Evolutionary conservation across 805 yeast genomes (phyloP), one percentile per base, ranked within the genome.

Genomic region (Sugiyamaella qingdaonensis): DNA sequence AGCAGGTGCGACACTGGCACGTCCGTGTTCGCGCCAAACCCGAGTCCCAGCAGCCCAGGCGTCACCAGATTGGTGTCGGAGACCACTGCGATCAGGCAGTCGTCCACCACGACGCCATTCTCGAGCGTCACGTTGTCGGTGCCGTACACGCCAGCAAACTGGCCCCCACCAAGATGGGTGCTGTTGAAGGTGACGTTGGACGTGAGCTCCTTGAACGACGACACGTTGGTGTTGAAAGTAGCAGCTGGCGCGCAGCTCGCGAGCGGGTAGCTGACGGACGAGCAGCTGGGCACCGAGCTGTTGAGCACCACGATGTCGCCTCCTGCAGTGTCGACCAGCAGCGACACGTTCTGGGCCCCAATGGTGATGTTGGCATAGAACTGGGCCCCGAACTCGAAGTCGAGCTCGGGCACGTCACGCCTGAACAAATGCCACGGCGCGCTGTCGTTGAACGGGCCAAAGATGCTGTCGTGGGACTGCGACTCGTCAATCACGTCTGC

Each of bases 281-380:
- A 19, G 29, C 56, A 52, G 9, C n/a, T 18, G n/a, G 34, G 46
- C 7, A 54, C 18, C 18, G 43, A 14, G n/a, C 35, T 11, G n/a
- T 41, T 24, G 39, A 50, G 71, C 29, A 84, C 78, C 85, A 86
- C 81, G 36, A 84, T 64, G 63, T 85, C 88, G 0, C 86, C 76
- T 0, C 86, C 82, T 1, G 88, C 88, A 1, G 89, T 84, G 62
- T 85, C 89, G 11, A 84, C 63, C 36, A 82, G 64, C 5, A 84
- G 80, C 4, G 71, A 72, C 5, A 84, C 71, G 11, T 71, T 64
- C 60, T 83, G 84, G 0, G 35, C 76, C 2, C 92, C 91, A 11
- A 85, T 53, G 9, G 65, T 49, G 18, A 66, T 61, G 42, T 68
- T 59, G 7, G 56, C 27, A 21, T 36, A 45, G 50, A 41, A 52